Base-by-base conservation (phyloP, 768 basidiomycete genomes). In the Favolaschia claudopus region DNA sequence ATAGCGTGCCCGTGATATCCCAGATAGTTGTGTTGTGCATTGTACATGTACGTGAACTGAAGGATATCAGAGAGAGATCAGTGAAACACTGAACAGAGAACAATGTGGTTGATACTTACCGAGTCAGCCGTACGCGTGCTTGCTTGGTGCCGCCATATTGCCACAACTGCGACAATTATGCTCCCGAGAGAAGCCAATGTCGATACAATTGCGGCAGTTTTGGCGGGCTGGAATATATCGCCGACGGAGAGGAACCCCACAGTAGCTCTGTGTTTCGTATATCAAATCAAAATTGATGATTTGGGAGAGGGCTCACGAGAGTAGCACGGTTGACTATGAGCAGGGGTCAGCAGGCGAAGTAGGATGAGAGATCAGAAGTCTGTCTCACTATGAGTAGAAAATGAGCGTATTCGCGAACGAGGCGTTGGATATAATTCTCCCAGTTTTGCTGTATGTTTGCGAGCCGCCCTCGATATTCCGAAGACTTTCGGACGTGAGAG, bases 11-110 rank as follows among this genome's bases (percentile, higher is more conserved):
- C 84, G 13, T 79, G 73, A 17, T 83, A 67, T 14, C 83, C 83
- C 7, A 84, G 67, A 13, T 69, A 64, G 22, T 74, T 75, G 55
- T 80, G 77, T 29, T 79, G 79, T 5, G 78, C 80, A 47, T 85
- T 85, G 55, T 82, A 74, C 71, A 85, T 79, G 64, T 85, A 85
- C 3, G 81, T 78, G 63, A 81, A 84, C 84, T 85, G 33, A 15
- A 33, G 58, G 8, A 10, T 17, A 13, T 17, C 37, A 15, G 24
- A 25, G n/a, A n/a, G n/a, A n/a, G n/a, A 32, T 46, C 17, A 66
- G 39, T 25, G 54, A n/a, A 37, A 19, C n/a, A n/a, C n/a, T n/a
- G n/a, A 27, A 53, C 20, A 34, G 22, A 20, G 15, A 14, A 42
- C 28, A 47, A 15, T 19, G 29, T 34, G 17, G 27, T 22, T 9